Evolutionary conservation across 2,329 filamentous ascomycete species (phyloP).

Genomic region (Trichoderma brevicompactum): DNA sequence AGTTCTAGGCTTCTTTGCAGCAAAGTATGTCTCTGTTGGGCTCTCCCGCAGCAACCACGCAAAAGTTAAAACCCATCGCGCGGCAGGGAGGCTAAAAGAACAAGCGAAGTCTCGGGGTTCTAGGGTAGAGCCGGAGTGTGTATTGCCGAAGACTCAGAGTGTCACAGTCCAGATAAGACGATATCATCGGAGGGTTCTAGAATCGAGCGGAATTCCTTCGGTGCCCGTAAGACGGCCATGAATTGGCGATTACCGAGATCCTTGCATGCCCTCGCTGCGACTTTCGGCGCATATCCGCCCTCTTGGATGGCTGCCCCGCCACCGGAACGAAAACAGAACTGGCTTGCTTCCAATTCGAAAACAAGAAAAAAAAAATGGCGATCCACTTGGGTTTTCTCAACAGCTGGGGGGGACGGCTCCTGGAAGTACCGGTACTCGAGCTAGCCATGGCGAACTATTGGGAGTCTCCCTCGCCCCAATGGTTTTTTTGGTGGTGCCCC

Average conservation of each 20-base stretch:
- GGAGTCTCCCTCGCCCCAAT: conserved; percentile 20
- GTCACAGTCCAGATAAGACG: conserved; percentile 16
- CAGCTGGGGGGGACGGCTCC: conserved; percentile 21
- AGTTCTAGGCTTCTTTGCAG: conserved; percentile 19
- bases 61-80: neutral
- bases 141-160: neutral
- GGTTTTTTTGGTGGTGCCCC: conserved; percentile 8
- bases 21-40: conserved; percentile 6
- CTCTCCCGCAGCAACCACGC: conserved; percentile 5
- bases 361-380: conserved; percentile 15
- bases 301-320: conserved; percentile 1
- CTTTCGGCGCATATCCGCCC: neutral
- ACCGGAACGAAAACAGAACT: neutral
- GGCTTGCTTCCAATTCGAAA: neutral
- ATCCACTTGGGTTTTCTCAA: conserved; percentile 29
- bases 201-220: conserved; percentile 17
- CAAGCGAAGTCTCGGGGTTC: no score
- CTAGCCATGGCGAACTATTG: conserved; percentile 6
- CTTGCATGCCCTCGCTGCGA: conserved; percentile 5
- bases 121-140: neutral
- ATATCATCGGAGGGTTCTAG: conserved; percentile 5
- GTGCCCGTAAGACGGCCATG: neutral
- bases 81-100: neutral
- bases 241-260: conserved; percentile 16
- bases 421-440: conserved; percentile 26